phyloP scores from a whole-genome alignment of 2,329 filamentous ascomycete genomes.

The Sporothrix pallida region DNA sequence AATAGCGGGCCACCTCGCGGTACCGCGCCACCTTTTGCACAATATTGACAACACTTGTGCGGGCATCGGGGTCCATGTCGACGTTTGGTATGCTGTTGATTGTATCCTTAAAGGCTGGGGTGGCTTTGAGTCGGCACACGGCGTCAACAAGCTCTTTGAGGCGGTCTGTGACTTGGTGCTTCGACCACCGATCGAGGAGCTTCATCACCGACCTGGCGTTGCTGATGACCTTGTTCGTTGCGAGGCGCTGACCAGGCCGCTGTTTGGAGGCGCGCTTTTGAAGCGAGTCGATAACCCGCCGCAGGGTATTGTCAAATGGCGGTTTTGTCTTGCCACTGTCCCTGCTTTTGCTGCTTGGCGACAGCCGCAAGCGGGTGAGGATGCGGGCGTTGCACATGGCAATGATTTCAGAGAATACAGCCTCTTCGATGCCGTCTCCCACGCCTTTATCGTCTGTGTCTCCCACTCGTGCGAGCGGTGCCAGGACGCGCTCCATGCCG shows the following conservation, averaged over 20 bases:
- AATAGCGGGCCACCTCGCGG: slow-evolving; percentile 43
- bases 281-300: not conserved
- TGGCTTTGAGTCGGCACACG: not conserved
- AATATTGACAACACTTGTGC: slow-evolving; percentile 31
- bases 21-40: slow-evolving; percentile 49
- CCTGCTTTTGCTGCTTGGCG: not conserved
- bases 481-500: slow-evolving; percentile 16
- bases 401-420: slow-evolving; percentile 5
- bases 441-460: not conserved
- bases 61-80: not conserved
- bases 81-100: not conserved
- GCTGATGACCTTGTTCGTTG: no score
- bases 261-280: no score
- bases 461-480: not conserved
- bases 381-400: slow-evolving; percentile 4
- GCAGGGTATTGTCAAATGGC: not conserved
- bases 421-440: no score
- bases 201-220: not conserved
- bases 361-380: slow-evolving; percentile 10
- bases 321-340: not conserved
- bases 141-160: not conserved
- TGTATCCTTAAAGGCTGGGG: not conserved
- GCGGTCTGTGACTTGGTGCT: not conserved
- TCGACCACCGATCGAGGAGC: not conserved
- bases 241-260: no score